Base-by-base conservation (phyloP, 164 flowering plant genomes). In the Hamamelis virginiana region DNA sequence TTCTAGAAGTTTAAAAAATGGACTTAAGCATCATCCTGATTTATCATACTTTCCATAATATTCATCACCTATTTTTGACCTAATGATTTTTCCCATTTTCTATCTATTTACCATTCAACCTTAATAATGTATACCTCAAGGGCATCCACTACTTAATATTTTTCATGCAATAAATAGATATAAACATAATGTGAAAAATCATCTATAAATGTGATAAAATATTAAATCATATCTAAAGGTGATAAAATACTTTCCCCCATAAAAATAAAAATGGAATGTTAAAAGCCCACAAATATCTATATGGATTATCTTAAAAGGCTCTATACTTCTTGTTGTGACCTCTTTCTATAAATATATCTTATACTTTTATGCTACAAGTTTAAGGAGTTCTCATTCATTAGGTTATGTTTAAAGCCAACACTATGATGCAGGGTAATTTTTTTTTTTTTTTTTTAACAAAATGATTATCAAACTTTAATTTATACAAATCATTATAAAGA, bases 341-440 rank as follows among this genome's bases (percentile, higher is more conserved):
- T 6, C 41, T 33, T 33, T 33, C 41, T 33, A n/a, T 33, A 33
- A 33, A 28, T 18, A 59, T 59, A 57, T 48, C 43, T 44, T 5
- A 47, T 15, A 4, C 28, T 1, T 55, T 45, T 68, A 68, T 68
- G 71, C 58, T 65, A 68, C 56, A 68, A 59, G 44, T 12, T 45
- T 25, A 65, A 13, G 2, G 45, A 59, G 59, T 44, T 68, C 48
- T 59, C 65, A 58, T 45, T 48, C 8, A 60, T 14, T 1, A 59
- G 9, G 2, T 43, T 14, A 10, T 28, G 46, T 68, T 68, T 68
- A 1, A 19, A 16, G 14, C 33, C 53, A 68, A 68, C 44, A 58
- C 45, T 48, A 58, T 45, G 43, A 44, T 57, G 56, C 52, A 25
- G 18, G 4, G 57, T 46, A n/a, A n/a, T n/a, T n/a, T n/a, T n/a